A percentile compares a stretch with the other conserved stretches of the same genome.
These are phyloP conservation scores for Monosporascus sp. DNA, from an alignment of 2,329 filamentous ascomycete genomes.

Conservation along the genomic window DNA sequence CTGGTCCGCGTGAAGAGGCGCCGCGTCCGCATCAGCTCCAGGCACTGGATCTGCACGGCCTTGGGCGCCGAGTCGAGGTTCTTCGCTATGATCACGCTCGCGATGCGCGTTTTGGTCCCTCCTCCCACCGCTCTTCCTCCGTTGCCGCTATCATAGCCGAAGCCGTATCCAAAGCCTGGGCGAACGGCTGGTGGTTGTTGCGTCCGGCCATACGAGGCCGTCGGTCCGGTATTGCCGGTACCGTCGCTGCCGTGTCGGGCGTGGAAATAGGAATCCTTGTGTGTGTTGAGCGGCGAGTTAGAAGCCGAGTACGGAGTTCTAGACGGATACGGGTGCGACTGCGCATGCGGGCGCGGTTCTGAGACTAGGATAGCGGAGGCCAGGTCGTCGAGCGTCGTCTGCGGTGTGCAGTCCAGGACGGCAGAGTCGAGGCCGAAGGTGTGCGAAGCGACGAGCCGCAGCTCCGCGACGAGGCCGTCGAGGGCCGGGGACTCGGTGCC, in stretches of 20 bases:
- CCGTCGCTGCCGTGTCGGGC: not conserved
- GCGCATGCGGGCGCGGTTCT: constrained; percentile 35
- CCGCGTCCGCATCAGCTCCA: constrained; percentile 72
- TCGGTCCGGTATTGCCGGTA: constrained; percentile 19
- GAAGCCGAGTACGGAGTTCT: constrained; percentile 13
- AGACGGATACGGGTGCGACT: constrained; percentile 20
- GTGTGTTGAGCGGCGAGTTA: constrained; percentile 18
- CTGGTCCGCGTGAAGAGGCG: constrained; percentile 72
- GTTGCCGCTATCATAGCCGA: not conserved
- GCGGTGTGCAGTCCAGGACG: constrained; percentile 65
- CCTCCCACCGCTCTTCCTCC: no score
- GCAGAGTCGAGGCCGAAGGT: constrained; percentile 69
- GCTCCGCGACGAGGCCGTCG: constrained; percentile 66
- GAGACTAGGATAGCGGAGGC: constrained; percentile 53
- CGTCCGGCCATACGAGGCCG: not conserved
- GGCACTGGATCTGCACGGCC: constrained; percentile 74
- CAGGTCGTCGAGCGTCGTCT: constrained; percentile 79
- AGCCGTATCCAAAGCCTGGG: not conserved
- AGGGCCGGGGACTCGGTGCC: constrained; percentile 61
- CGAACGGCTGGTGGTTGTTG: not conserved
- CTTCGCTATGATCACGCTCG: constrained; percentile 77
- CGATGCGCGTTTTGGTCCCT: constrained; percentile 40
- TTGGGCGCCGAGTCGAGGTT: constrained; percentile 71
- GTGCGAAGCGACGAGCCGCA: constrained; percentile 64
- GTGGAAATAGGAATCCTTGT: constrained; percentile 14